phyloP scores from a whole-genome alignment of 495 filamentous ascomycete genomes.

The Aspergillus olivimuriae region DNA sequence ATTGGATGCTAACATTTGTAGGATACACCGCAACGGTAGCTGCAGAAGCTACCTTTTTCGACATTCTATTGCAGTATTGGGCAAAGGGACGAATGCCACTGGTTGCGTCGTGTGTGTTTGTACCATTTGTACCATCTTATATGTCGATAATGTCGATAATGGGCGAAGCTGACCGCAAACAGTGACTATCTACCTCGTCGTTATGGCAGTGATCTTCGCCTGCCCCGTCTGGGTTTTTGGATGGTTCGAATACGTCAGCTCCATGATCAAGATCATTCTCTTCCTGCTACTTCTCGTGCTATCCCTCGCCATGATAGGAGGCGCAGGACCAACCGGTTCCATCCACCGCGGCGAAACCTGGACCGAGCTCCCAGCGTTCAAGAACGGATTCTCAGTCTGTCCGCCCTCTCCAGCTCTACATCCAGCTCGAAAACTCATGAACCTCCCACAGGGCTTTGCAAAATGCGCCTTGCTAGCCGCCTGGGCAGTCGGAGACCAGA shows the following conservation, averaged over 20 bases:
- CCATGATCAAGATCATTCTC: conserved; percentile 24
- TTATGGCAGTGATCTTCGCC: conserved; percentile 16
- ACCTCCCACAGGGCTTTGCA: conserved; percentile 17
- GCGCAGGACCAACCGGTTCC: conserved; percentile 21
- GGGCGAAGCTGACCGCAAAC: background rate
- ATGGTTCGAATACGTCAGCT: conserved; percentile 26
- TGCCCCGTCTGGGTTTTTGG: conserved; percentile 22
- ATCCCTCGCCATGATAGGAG: conserved; percentile 19
- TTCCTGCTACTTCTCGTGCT: conserved; percentile 26
- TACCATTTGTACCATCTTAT: background rate
- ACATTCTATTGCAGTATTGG: conserved; percentile 18
- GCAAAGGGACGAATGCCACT: conserved; percentile 9
- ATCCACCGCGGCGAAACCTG: conserved; percentile 25
- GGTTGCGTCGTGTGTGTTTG: conserved; percentile 12
- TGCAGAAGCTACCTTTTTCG: conserved; percentile 19
- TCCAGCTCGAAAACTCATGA: background rate
- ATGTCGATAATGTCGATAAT: background rate
- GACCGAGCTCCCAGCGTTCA: conserved; percentile 14
- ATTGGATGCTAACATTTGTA: too few relatives aligned
- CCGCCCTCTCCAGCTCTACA: background rate
- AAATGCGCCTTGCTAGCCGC: conserved; percentile 14
- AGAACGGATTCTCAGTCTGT: conserved; percentile 19
- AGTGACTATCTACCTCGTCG: conserved; percentile 21
- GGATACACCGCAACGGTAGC: conserved; percentile 21
- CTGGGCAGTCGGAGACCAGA: conserved; percentile 13